Conservation (phyloP, 2,329 filamentous ascomycete genomes). For the Hysterium pulicare region DNA sequence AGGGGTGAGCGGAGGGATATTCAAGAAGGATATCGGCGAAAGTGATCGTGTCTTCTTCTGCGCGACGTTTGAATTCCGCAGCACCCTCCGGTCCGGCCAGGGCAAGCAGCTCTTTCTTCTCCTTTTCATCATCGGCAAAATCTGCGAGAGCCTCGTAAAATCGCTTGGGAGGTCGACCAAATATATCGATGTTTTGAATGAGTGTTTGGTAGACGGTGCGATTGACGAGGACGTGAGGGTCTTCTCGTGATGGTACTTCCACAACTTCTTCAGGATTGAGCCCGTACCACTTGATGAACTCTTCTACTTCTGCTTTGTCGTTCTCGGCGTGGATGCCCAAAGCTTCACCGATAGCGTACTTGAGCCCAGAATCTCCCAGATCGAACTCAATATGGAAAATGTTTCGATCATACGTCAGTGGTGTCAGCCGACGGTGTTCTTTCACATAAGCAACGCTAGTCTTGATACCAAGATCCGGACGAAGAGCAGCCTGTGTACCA, state of each 20-base stretch:
- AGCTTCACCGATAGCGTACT: conserved; percentile 95
- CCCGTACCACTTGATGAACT: conserved; percentile 88
- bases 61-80: conserved; percentile 85
- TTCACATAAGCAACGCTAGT: conserved; percentile 86
- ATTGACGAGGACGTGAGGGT: conserved; percentile 70
- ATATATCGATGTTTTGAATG: conserved; percentile 90
- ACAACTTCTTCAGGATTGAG: conserved; percentile 79
- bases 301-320: conserved; percentile 69
- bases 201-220: conserved; percentile 92
- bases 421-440: conserved; percentile 92
- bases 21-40: conserved; percentile 88
- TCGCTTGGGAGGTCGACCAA: conserved; percentile 92
- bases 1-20: conserved; percentile 83
- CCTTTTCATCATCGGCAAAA: conserved; percentile 76
- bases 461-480: conserved; percentile 82
- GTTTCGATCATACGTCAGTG: conserved; percentile 86
- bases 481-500: conserved; percentile 66
- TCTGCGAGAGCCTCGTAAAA: conserved; percentile 94
- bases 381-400: conserved; percentile 99
- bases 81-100: conserved; percentile 73
- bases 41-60: conserved; percentile 86
- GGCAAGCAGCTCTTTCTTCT: conserved; percentile 75
- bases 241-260: conserved; percentile 85
- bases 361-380: conserved; percentile 83
- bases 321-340: conserved; percentile 96